Evolutionary conservation across 179 eudicot species (phyloP).

Genomic region (Drosera spatulata): DNA sequence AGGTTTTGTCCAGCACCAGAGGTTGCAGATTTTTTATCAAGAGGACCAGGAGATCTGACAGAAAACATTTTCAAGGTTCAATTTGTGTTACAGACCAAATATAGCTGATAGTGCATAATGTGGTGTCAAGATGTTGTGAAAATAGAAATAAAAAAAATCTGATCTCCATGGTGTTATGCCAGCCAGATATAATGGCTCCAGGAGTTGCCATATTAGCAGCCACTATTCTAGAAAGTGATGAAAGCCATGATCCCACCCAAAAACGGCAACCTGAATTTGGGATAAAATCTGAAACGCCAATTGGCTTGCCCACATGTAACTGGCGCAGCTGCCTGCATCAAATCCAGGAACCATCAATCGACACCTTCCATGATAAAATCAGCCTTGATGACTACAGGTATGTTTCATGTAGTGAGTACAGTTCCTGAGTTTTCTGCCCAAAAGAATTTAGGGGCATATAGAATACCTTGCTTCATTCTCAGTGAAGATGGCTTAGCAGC

Average conservation of each 20-base stretch:
- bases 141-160: too few species aligned
- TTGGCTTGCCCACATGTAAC: slow-evolving; percentile 95
- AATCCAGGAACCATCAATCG: slow-evolving; percentile 66
- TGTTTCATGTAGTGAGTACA: neutral
- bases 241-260: slow-evolving; percentile 16
- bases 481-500: neutral
- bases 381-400: slow-evolving; percentile 94
- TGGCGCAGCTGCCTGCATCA: slow-evolving; percentile 76
- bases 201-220: slow-evolving; percentile 87
- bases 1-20: slow-evolving; percentile 27
- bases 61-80: slow-evolving; percentile 36
- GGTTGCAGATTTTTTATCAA: slow-evolving; percentile 42
- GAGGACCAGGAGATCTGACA: slow-evolving; percentile 36
- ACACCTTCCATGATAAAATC: slow-evolving; percentile 87
- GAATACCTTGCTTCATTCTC: neutral
- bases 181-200: slow-evolving; percentile 88
- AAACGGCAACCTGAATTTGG: slow-evolving; percentile 23
- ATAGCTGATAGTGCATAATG: too few species aligned
- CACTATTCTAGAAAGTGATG: slow-evolving; percentile 43
- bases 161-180: too few species aligned
- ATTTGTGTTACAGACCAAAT: neutral
- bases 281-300: slow-evolving; percentile 74
- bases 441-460: neutral
- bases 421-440: neutral
- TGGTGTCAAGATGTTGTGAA: too few species aligned